Base-by-base conservation (phyloP, 2,329 filamentous ascomycete species). In the Pseudocercospora crystallina region DNA sequence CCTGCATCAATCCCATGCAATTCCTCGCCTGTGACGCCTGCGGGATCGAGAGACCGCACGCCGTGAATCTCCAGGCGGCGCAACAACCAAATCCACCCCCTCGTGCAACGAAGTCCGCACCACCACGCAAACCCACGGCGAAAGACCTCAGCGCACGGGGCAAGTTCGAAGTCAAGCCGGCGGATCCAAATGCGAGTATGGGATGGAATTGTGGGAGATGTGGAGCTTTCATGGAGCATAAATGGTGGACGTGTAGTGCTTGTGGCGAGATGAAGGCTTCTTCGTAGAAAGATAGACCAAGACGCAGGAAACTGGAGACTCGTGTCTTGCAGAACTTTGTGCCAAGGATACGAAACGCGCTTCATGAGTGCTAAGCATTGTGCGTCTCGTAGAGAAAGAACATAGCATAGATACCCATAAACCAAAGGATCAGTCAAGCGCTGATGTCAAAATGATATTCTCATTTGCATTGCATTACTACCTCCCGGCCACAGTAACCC, bases 191-290 rank as follows among this genome's bases (percentile, higher is more conserved):
- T 34, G 69, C 76, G 39, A 75, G 77, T 2, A 60, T 83, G 14
- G 82, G 81, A 1, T 85, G 83, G 83, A 71, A 77, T 47, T 86
- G 83, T 63, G 60, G 71, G 44, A 67, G 70, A 5, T 86, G 83
- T 53, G 79, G 80, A 5, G 76, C 77, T 0, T 85, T 82, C 53
- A 85, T 84, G 80, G 82, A 85, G 64, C 76, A 74, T 14, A 70
- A 81, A 59, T 85, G 81, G 81, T 85, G 81, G 82, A 84, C 80
- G 4, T 85, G 82, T 59, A 76, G 77, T 11, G 71, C 71, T 9
- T 85, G 82, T 64, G 81, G 82, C 43, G 71, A 67, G 8, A 80
- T 85, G 79, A 85, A 84, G 64, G 60, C 67, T 32, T 67, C 65
- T 35, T 80, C 77, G n/a, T 79, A 26, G 20, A 7, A 26, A 26